Evolutionary conservation across 176 grass and related monocot species (phyloP).

Genomic region (Chloris gayana): DNA sequence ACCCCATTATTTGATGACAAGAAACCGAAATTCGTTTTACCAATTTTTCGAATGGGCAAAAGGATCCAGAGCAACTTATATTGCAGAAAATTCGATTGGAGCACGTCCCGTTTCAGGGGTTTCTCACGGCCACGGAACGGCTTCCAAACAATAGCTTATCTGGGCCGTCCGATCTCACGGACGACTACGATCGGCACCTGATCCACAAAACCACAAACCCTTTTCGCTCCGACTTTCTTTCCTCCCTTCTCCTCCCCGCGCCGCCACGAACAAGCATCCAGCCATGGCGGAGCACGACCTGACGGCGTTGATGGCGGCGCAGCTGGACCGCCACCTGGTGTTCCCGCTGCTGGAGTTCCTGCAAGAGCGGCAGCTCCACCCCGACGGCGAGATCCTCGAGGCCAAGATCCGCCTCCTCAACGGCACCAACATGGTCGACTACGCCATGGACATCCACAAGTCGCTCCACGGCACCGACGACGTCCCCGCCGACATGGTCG

Average conservation of each 20-base stretch:
- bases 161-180: not conserved
- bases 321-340: constrained; percentile 80
- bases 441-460: constrained; percentile 98
- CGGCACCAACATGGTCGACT: constrained; percentile 98
- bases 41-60: no score
- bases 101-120: no score
- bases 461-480: constrained; percentile 80
- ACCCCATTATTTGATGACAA: not conserved
- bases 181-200: constrained; percentile 1
- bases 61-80: no score
- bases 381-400: constrained; percentile 71
- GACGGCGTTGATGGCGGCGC: constrained; percentile 58
- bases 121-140: not conserved
- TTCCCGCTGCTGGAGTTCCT: constrained; percentile 89
- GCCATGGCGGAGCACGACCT: constrained; percentile 66
- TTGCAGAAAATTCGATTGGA: no score
- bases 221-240: not conserved
- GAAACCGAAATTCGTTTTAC: no score
- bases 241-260: not conserved
- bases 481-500: constrained; percentile 77
- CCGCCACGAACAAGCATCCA: not conserved
- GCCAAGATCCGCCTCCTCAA: constrained; percentile 88
- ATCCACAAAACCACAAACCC: constrained; percentile 8
- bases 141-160: not conserved
- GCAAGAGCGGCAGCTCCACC: constrained; percentile 75